phyloP scores from a whole-genome alignment of 2,329 filamentous ascomycete species.

The Aspergillus sp. region DNA sequence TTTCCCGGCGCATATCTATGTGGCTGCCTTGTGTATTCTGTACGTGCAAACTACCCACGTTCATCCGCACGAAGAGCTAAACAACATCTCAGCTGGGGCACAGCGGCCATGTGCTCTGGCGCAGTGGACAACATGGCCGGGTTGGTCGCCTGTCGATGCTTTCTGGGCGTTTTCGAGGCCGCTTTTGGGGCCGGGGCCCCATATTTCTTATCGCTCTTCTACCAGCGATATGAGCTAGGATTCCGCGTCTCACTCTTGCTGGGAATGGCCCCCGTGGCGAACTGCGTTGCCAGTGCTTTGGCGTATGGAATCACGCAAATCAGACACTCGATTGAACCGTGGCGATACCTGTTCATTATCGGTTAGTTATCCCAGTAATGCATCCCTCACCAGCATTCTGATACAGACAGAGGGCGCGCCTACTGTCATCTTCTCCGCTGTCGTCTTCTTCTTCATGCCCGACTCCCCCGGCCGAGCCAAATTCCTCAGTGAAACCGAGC shows the following conservation, averaged over 20 bases:
- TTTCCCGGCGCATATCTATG: slow-evolving; percentile 15
- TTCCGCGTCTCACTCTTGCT: slow-evolving; percentile 41
- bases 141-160: slow-evolving; percentile 12
- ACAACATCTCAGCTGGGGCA: slow-evolving; percentile 12
- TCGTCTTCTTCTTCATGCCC: slow-evolving; percentile 36
- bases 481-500: slow-evolving; percentile 37
- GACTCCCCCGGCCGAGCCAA: slow-evolving; percentile 36
- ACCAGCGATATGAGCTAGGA: slow-evolving; percentile 41
- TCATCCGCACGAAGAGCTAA: not conserved
- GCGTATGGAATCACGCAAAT: slow-evolving; percentile 29
- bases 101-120: slow-evolving; percentile 16
- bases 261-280: slow-evolving; percentile 29
- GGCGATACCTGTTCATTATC: slow-evolving; percentile 41
- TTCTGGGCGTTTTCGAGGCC: slow-evolving; percentile 15
- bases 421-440: slow-evolving; percentile 31
- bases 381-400: not conserved
- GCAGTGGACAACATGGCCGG: slow-evolving; percentile 13
- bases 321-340: slow-evolving; percentile 15
- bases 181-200: slow-evolving; percentile 16
- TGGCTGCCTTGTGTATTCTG: slow-evolving; percentile 14
- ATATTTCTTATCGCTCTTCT: slow-evolving; percentile 40
- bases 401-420: slow-evolving; percentile 31
- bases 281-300: slow-evolving; percentile 32
- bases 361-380: slow-evolving; percentile 10
- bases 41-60: not conserved